Evolutionary conservation across 148 eudicot species (phyloP).

Genomic region (Rhododendron kiyosumense): DNA sequence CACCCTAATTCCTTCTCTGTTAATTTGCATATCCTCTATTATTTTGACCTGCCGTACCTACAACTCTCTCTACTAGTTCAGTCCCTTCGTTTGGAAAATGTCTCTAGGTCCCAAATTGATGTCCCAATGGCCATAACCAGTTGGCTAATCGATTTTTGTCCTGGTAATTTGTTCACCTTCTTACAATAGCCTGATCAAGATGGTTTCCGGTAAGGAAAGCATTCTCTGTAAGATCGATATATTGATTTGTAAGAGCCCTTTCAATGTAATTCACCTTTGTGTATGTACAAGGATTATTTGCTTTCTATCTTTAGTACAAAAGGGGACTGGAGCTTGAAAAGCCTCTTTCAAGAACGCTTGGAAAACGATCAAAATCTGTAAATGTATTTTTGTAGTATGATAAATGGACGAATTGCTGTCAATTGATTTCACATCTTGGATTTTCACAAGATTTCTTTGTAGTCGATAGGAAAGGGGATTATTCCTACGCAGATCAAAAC

Average conservation of each 20-base stretch:
- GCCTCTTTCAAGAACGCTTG: no score
- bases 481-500: no score
- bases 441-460: no score
- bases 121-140: background rate
- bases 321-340: no score
- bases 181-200: background rate
- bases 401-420: no score
- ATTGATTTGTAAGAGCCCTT: background rate
- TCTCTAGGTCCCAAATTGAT: background rate
- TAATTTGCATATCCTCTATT: constrained; percentile 70
- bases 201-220: background rate
- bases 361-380: no score
- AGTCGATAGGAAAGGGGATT: no score
- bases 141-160: background rate
- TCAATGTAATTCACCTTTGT: background rate
- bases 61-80: constrained; percentile 60
- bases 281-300: background rate
- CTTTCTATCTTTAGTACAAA: no score
- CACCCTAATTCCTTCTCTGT: constrained; percentile 73
- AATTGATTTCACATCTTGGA: no score
- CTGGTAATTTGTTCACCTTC: background rate
- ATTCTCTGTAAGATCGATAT: background rate
- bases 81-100: background rate
- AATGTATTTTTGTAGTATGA: no score
- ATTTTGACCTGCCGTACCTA: constrained; percentile 79